Conservation (phyloP, 2,329 filamentous ascomycete genomes). For the Aspergillus sp. region DNA sequence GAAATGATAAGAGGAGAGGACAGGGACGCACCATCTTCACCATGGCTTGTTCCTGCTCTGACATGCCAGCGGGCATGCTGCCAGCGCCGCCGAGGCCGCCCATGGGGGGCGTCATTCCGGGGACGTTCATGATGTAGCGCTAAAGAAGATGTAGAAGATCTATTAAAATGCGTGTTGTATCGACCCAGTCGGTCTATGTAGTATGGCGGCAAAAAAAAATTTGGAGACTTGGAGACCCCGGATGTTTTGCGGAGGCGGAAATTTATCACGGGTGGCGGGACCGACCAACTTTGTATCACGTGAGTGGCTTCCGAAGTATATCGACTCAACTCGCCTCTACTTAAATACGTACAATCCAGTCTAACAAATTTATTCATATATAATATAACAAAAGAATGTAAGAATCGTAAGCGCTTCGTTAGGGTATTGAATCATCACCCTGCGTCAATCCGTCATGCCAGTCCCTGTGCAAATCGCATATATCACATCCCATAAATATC, state of each 20-base stretch:
- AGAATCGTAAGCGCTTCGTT: constrained; percentile 22
- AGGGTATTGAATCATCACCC: constrained; percentile 31
- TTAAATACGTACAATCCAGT: not conserved
- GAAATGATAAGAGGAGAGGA: not conserved
- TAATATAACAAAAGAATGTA: constrained; percentile 1
- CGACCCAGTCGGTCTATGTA: too few relatives aligned
- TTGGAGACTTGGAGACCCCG: constrained; percentile 9
- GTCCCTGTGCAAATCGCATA: constrained; percentile 10
- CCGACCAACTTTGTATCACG: constrained; percentile 20
- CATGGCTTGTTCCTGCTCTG: constrained; percentile 47
- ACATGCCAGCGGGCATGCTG: constrained; percentile 36
- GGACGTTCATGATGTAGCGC: constrained; percentile 30
- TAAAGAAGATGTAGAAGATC: not conserved
- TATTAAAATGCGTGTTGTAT: too few relatives aligned
- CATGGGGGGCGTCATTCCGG: constrained; percentile 32
- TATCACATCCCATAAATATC: not conserved
- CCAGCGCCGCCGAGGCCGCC: constrained; percentile 23
- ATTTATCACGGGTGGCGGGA: constrained; percentile 30
- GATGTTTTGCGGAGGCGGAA: constrained; percentile 33
- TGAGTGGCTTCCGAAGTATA: constrained; percentile 11
- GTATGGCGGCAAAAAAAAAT: not conserved
- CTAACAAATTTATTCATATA: not conserved
- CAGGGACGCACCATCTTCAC: constrained; percentile 41
- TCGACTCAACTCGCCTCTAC: not conserved
- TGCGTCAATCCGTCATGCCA: constrained; percentile 22